Conservation (phyloP, 2,329 filamentous ascomycete species). For the Pseudogymnoascus sp. region DNA sequence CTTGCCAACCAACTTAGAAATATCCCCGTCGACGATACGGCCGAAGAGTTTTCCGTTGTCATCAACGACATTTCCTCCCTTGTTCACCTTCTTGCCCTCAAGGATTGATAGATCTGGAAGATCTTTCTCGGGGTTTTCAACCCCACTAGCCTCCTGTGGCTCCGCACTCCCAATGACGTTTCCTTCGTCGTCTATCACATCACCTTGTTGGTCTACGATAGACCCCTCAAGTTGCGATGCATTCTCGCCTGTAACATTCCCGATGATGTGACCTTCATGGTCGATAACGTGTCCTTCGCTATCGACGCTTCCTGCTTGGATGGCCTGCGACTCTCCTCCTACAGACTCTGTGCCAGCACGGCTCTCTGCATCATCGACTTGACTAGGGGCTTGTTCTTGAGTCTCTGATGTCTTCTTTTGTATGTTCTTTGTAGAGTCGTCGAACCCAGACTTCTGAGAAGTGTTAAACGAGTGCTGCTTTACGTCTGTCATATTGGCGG, state of each 20-base stretch:
- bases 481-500: not conserved
- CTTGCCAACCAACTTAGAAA: slow-evolving; percentile 55
- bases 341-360: slow-evolving; percentile 17
- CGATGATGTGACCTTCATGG: slow-evolving; percentile 44
- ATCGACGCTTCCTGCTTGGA: slow-evolving; percentile 28
- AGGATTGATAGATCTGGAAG: slow-evolving; percentile 39
- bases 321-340: slow-evolving; percentile 13
- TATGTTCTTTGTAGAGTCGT: not conserved
- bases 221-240: slow-evolving; percentile 39
- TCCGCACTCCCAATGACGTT: slow-evolving; percentile 36
- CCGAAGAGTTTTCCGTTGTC: slow-evolving; percentile 48
- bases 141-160: slow-evolving; percentile 24
- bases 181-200: slow-evolving; percentile 47
- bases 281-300: slow-evolving; percentile 47
- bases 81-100: slow-evolving; percentile 49
- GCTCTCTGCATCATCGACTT: slow-evolving; percentile 17
- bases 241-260: slow-evolving; percentile 41
- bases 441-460: not conserved
- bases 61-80: slow-evolving; percentile 49
- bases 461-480: not conserved
- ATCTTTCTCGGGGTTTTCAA: slow-evolving; percentile 18
- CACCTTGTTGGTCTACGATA: slow-evolving; percentile 44
- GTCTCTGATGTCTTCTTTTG: slow-evolving; percentile 15
- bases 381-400: slow-evolving; percentile 11
- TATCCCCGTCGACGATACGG: slow-evolving; percentile 53